Base-by-base conservation (phyloP, 495 filamentous ascomycete genomes). In the Penicillium mononematosum region DNA sequence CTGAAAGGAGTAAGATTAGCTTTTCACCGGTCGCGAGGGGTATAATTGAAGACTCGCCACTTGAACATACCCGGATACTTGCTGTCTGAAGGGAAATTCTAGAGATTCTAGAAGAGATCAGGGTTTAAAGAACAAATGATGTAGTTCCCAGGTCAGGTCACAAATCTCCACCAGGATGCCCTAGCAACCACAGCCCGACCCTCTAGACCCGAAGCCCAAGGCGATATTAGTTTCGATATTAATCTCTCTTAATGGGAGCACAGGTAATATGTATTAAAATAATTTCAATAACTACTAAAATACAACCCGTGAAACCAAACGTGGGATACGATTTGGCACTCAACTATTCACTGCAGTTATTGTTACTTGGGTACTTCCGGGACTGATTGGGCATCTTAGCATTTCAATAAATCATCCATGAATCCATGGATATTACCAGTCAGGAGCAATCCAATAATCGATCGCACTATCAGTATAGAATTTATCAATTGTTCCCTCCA, bases 101-200 rank as follows among this genome's bases (percentile, higher is more conserved):
- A 50, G 55, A 61, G 58, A 34, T 36, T 52, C 32, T 29, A 42
- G 47, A 53, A 29, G 43, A 32, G 48, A 29, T 56, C 58, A 34
- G 48, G 29, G 51, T 50, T 47, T 10, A 39, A 20, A 34, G 45
- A 32, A 29, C 45, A 39, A 46, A 60, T 67, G 58, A 63, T 64
- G 59, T 58, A 62, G 58, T 59, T 48, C 39, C 32, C 51, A 61
- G 56, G 48, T 39, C 54, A 20, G 47, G 47, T 50, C 32, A 25
- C 60, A 52, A 60, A 59, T 70, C 66, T 64, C 68, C 70, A 75
- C 68, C 58, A n/a, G 47, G 50, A 65, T 65, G 70, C 69, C 72
- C 70, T 66, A 71, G 72, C 72, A 75, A 73, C 72, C 50, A 56
- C 55, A 67, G 62, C 60, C 69, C 66, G 65, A 69, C 62, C 60